phyloP scores from a whole-genome alignment of 495 filamentous ascomycete genomes.

The Darksidea phi region DNA sequence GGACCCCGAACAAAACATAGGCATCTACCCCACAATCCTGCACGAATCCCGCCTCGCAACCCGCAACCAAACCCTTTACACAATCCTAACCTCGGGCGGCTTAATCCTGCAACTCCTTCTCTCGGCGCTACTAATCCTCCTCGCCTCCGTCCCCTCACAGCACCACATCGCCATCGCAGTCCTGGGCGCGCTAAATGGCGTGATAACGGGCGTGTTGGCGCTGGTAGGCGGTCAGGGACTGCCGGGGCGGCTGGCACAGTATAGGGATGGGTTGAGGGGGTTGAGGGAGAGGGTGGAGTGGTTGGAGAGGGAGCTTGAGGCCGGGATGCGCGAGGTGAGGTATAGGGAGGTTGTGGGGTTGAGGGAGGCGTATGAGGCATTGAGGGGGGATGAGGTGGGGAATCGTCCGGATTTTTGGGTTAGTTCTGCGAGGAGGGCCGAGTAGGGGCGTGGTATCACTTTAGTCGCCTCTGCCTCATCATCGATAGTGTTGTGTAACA shows the following conservation, averaged over 20 bases:
- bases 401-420: constrained; percentile 30
- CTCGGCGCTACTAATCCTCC: constrained; percentile 29
- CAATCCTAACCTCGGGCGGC: constrained; percentile 13
- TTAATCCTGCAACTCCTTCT: constrained; percentile 28
- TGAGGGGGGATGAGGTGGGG: constrained; percentile 29
- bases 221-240: constrained; percentile 25
- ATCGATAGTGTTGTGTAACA: too few relatives aligned
- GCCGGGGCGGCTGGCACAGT: constrained; percentile 22
- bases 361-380: constrained; percentile 28
- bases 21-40: constrained; percentile 29
- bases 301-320: constrained; percentile 32
- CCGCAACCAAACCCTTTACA: constrained; percentile 9
- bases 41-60: constrained; percentile 12
- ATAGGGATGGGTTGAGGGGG: constrained; percentile 28
- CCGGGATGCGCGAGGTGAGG: constrained; percentile 30
- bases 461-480: too few relatives aligned
- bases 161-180: constrained; percentile 30
- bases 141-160: constrained; percentile 26
- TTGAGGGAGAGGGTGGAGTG: constrained; percentile 30
- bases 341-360: constrained; percentile 32
- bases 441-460: too few relatives aligned
- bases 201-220: constrained; percentile 25
- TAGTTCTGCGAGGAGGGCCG: constrained; percentile 5
- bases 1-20: constrained; percentile 29
- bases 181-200: constrained; percentile 29